These are phyloP conservation scores for Dendrobium chrysotoxum DNA, from an alignment of 106 monocot genomes.

Conservation along the genomic window DNA sequence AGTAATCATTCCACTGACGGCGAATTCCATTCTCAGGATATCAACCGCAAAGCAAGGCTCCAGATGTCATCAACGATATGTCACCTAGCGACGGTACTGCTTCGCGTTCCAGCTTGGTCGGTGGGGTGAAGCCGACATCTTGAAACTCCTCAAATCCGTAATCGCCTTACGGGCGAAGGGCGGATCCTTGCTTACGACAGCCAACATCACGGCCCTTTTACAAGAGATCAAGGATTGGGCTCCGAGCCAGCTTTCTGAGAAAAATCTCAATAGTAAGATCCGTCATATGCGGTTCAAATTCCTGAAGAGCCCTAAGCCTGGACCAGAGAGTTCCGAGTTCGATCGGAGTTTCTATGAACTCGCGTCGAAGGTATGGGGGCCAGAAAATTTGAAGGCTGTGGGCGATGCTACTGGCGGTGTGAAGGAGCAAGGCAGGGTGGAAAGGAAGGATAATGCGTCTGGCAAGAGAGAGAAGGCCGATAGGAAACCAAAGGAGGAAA, in stretches of 20 bases:
- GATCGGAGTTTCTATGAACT: not conserved
- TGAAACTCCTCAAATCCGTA: not conserved
- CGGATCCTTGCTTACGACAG: not conserved
- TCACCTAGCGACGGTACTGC: not conserved
- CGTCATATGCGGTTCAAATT: not conserved
- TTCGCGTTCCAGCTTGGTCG: not conserved
- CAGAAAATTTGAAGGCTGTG: not conserved
- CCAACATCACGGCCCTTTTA: not conserved
- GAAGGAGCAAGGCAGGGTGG: not conserved
- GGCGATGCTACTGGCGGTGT: not conserved
- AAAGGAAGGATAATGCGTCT: not conserved
- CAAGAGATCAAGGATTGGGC: slow-evolving; percentile 6
- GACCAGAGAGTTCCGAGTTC: not conserved
- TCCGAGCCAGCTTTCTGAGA: not conserved
- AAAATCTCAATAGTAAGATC: not conserved
- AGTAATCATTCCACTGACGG: not conserved
- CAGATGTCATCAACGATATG: not conserved
- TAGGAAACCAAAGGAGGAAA: not conserved
- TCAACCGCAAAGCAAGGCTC: not conserved
- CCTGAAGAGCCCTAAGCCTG: not conserved
- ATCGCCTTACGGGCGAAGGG: not conserved
- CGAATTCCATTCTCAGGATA: not conserved
- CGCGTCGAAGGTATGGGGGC: not conserved
- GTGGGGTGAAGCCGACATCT: not conserved
- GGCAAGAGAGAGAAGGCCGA: not conserved